Evolutionary conservation across 73 alveolate genomes (phyloP), one percentile per base, ranked within the genome.

Genomic region (Paramecium caudatum): DNA sequence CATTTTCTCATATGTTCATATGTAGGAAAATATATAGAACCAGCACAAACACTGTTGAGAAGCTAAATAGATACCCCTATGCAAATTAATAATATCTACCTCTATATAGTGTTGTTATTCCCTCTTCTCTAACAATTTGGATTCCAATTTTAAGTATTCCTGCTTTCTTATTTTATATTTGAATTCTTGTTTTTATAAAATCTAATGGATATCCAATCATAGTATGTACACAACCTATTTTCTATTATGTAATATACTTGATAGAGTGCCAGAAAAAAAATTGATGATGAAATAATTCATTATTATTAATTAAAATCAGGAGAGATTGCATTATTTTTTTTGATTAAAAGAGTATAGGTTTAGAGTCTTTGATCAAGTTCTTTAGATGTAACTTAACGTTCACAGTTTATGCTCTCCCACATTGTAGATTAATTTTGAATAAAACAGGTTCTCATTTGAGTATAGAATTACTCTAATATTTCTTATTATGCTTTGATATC

Each of bases 141-240:
- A 68, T 68, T 30, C 84, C 84, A 13, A 32, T 16, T 68, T 37
- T 68, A 7, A 68, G 25, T 49, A 37, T 37, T 5, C 84, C 61
- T 68, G 25, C 17, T 21, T 68, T 68, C 3, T 30, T 68, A 13
- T 68, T 30, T 2, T 37, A n/a, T 9, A 68, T 68, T 68, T 68
- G 61, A 32, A 68, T 68, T 68, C 84, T 68, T 27, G 84, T 68
- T 68, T 68, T 68, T n/a, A 68, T 68, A 68, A 68, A 68, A 68
- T 68, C 84, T 25, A 68, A 68, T 32, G 84, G 84, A 37, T 68
- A 68, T 32, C 84, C 84, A 68, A 68, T 37, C 46, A 68, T 25
- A 3, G 84, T 68, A 37, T 68, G 47, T 25, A 68, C 50, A n/a
- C 47, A 34, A 8, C 84, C 84, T 68, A 13, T 8, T n/a, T 13